A percentile compares a stretch with the other conserved stretches of the same genome.
These are phyloP conservation scores for Fonsecaea monophora DNA, from an alignment of 2,329 filamentous ascomycete genomes.

Conservation along the genomic window DNA sequence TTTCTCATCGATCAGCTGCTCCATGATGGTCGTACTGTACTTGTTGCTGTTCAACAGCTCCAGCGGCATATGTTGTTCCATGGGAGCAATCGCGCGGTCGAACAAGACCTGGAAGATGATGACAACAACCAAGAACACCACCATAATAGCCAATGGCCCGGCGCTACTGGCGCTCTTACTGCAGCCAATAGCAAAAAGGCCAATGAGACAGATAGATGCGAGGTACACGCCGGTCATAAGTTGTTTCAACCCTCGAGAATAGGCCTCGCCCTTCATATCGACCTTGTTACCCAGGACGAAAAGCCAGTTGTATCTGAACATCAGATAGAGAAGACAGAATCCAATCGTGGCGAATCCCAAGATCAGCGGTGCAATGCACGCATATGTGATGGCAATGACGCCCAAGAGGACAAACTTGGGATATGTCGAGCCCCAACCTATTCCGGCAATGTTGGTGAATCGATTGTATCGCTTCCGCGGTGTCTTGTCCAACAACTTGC, in stretches of 20 bases:
- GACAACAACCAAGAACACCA: slow-evolving; percentile 75
- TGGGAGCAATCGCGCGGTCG: slow-evolving; percentile 52
- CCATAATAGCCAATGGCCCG: slow-evolving; percentile 77
- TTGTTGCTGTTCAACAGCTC: slow-evolving; percentile 53
- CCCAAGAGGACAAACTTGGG: slow-evolving; percentile 85
- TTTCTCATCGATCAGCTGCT: slow-evolving; percentile 31
- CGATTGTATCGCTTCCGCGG: slow-evolving; percentile 78
- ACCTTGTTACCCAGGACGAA: slow-evolving; percentile 82
- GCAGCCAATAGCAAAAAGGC: slow-evolving; percentile 75
- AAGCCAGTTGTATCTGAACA: slow-evolving; percentile 88
- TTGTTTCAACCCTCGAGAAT: slow-evolving; percentile 83
- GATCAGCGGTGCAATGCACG: slow-evolving; percentile 84
- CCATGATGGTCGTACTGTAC: slow-evolving; percentile 32
- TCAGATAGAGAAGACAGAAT: slow-evolving; percentile 80
- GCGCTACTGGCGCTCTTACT: slow-evolving; percentile 46
- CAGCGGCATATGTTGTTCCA: slow-evolving; percentile 72
- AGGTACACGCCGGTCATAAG: slow-evolving; percentile 84
- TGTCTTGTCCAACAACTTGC: slow-evolving; percentile 53
- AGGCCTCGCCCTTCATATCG: slow-evolving; percentile 88
- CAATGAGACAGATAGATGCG: slow-evolving; percentile 81
- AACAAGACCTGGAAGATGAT: slow-evolving; percentile 72
- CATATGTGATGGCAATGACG: slow-evolving; percentile 86
- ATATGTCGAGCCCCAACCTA: slow-evolving; percentile 84
- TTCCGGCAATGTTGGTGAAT: slow-evolving; percentile 74
- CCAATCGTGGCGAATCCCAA: slow-evolving; percentile 81